Evolutionary conservation across 1,284 basidiomycete genomes (phyloP), one percentile per base, ranked within the genome.

Genomic region (Ceratorhiza oryzae-sativae): DNA sequence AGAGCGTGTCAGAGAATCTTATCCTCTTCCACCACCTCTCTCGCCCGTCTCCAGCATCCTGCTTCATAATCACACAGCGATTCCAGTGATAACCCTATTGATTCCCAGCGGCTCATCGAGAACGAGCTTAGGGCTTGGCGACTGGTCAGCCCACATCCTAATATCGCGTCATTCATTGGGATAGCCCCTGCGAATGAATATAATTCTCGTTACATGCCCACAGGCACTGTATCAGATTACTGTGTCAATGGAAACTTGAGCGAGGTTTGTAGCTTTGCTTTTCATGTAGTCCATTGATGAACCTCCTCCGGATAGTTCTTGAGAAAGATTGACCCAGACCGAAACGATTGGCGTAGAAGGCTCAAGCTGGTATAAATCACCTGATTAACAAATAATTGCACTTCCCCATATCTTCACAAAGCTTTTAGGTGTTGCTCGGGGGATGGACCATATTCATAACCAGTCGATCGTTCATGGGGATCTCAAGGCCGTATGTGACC

Each of bases 391-490:
- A 39, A 6, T 53, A 15, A 6, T 65, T 23, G 13, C 42, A 45
- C 5, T n/a, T 13, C 18, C 60, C 25, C 3, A 63, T 15, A 10
- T 36, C 25, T 15, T 12, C 5, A 20, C 8, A 48, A 18, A 65
- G 62, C 32, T 65, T 12, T 23, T 65, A 25, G 62, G 62, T 2
- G 48, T 65, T 41, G 32, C 48, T 13, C 48, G 23, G 15, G 62
- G 62, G 5, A 3, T 65, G n/a, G 41, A 36, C 12, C 62, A 65
- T 41, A 65, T 65, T 23, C 62, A 65, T 15, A 20, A 51, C 20
- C 30, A 65, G n/a, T 65, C 62, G 15, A 20, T 65, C 13, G 30
- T 51, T 39, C 62, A 65, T 15, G 62, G 62, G 3, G 62, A 65
- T 9, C 62, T 65, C 9, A 65, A 65, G 25, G 62, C 45, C 10